Percentiles rank a stretch among this genome's conserved stretches.
Conservation (phyloP, 495 filamentous ascomycete genomes). For the Hamigera avellanea region DNA sequence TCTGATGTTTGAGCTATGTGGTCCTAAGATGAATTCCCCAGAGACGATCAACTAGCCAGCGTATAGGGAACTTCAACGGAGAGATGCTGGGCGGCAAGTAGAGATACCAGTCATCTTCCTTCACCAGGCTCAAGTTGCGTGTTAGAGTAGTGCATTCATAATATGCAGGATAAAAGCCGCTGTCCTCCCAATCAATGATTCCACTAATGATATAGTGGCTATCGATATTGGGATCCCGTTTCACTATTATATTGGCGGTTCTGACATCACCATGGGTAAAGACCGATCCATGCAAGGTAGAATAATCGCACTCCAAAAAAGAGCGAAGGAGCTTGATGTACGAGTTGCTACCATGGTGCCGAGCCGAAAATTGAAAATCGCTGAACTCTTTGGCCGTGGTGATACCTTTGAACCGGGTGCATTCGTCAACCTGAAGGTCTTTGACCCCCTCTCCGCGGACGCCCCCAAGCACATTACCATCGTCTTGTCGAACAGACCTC, state of each 20-base stretch:
- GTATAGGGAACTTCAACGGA: conserved; percentile 9
- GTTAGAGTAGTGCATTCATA: conserved; percentile 20
- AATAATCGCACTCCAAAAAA: no score
- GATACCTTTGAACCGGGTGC: conserved; percentile 15
- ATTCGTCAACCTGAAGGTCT: conserved; percentile 13
- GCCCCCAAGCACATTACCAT: conserved; percentile 13
- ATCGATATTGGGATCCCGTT: conserved; percentile 11
- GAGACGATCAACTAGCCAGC: conserved; percentile 23
- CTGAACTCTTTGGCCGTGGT: conserved; percentile 15
- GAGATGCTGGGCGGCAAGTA: conserved; percentile 17
- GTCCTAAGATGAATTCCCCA: no score
- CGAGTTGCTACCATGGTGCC: conserved; percentile 11
- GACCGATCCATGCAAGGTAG: conserved; percentile 9
- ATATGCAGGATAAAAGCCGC: conserved; percentile 23
- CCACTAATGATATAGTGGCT: conserved; percentile 13
- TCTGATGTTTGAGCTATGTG: no score
- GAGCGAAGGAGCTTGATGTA: conserved; percentile 20
- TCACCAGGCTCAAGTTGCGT: conserved; percentile 11
- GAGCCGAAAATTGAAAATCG: conserved; percentile 22
- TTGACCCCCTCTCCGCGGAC: conserved; percentile 22
- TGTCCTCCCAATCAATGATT: conserved; percentile 24
- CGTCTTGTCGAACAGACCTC: conserved; percentile 12
- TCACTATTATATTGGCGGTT: conserved; percentile 27
- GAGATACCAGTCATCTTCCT: conserved; percentile 22
- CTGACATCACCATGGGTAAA: conserved; percentile 30